A percentile compares a stretch with the other conserved stretches of the same genome.
phyloP scores from a whole-genome alignment of 2,329 filamentous ascomycete species.

The Didymella arachidicola region DNA sequence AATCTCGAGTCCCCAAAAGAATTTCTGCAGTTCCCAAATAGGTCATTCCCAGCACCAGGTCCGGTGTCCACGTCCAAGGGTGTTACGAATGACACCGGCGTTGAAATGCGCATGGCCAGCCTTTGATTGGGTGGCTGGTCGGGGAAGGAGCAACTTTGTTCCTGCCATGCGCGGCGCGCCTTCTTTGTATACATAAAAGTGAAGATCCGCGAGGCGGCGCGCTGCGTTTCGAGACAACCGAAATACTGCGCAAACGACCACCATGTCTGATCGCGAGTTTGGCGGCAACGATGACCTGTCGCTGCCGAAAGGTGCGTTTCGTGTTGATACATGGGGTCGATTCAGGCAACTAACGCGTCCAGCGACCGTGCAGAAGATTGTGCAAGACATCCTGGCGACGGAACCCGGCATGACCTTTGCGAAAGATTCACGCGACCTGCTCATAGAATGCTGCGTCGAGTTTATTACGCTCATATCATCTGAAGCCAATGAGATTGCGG shows the following conservation, averaged over 20 bases:
- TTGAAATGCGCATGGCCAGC: neutral
- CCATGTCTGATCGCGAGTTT: constrained; percentile 55
- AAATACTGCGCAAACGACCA: constrained; percentile 30
- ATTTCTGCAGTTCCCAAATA: constrained; percentile 4
- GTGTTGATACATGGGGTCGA: neutral
- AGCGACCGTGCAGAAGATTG: constrained; percentile 82
- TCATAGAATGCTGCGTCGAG: constrained; percentile 99
- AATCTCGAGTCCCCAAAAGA: neutral
- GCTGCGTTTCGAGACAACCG: constrained; percentile 12
- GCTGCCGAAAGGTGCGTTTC: constrained; percentile 50
- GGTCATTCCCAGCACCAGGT: constrained; percentile 18
- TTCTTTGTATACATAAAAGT: constrained; percentile 22
- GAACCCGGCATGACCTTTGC: constrained; percentile 84
- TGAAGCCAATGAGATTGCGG: constrained; percentile 97
- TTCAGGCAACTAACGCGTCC: constrained; percentile 21
- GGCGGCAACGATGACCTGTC: constrained; percentile 55
- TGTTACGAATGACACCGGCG: constrained; percentile 12
- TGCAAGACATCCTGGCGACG: constrained; percentile 87
- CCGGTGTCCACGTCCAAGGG: constrained; percentile 8
- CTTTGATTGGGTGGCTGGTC: constrained; percentile 13
- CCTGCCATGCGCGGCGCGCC: constrained; percentile 13
- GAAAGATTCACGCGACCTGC: constrained; percentile 90
- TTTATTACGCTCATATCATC: constrained; percentile 99
- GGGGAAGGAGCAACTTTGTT: constrained; percentile 14
- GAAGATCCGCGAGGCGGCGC: constrained; percentile 15